Evolutionary conservation across 495 filamentous ascomycete genomes (phyloP).

Genomic region (Podospora fimiseda): DNA sequence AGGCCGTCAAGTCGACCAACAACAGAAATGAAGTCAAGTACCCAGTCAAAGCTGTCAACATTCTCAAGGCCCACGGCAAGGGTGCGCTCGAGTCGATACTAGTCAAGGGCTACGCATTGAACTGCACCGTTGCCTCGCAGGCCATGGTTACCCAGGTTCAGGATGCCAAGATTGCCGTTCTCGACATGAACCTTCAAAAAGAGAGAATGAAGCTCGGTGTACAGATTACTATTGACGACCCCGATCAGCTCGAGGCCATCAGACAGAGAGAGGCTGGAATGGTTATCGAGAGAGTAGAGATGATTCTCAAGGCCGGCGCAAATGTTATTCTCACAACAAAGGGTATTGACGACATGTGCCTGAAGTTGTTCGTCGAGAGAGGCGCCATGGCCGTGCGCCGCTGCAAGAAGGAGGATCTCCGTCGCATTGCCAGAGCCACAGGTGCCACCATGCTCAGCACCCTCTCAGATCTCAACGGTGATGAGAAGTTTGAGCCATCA

Average conservation of each 20-base stretch:
- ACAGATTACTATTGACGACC: constrained; percentile 96
- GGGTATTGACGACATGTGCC: constrained; percentile 91
- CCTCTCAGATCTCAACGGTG: constrained; percentile 92
- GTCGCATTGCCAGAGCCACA: constrained; percentile 92
- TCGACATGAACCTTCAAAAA: constrained; percentile 98
- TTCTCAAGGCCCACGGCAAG: constrained; percentile 97
- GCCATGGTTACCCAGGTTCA: constrained; percentile 91
- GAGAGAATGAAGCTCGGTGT: constrained; percentile 98
- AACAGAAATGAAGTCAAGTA: constrained; percentile 89
- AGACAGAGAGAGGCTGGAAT: constrained; percentile 85
- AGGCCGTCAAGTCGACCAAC: constrained; percentile 87
- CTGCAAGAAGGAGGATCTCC: constrained; percentile 98
- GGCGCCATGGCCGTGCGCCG: constrained; percentile 93
- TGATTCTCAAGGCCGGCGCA: constrained; percentile 95
- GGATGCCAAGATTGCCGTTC: constrained; percentile 92
- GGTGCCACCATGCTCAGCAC: constrained; percentile 89
- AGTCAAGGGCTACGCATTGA: constrained; percentile 93
- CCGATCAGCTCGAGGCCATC: constrained; percentile 94
- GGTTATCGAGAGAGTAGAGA: constrained; percentile 88
- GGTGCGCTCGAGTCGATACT: constrained; percentile 80
- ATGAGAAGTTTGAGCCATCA: constrained; percentile 91
- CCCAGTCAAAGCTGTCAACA: constrained; percentile 97
- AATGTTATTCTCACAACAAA: constrained; percentile 97
- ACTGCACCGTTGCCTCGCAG: constrained; percentile 97
- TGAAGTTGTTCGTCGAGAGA: constrained; percentile 92